Percentiles rank a stretch among this genome's conserved stretches.
phyloP scores from a whole-genome alignment of 2,329 filamentous ascomycete species.

The Cadophora gregata region DNA sequence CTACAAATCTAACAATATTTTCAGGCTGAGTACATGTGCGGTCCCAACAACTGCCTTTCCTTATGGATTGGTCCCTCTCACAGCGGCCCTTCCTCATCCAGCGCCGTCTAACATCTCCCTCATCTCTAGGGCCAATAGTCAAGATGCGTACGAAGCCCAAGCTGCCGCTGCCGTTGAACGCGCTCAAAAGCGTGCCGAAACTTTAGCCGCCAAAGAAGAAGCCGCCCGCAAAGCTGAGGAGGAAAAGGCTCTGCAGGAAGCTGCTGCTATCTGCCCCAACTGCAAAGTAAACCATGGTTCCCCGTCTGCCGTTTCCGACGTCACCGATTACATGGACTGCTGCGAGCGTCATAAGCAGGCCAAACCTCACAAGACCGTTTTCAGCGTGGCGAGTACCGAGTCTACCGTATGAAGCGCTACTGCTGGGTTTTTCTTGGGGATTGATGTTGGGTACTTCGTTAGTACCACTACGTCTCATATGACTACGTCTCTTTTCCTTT shows the following conservation, averaged over 20 bases:
- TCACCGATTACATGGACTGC: slow-evolving; percentile 16
- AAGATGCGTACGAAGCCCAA: slow-evolving; percentile 16
- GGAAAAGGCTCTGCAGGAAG: slow-evolving; percentile 9
- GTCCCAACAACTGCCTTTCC: slow-evolving; percentile 8
- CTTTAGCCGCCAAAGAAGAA: slow-evolving; percentile 9
- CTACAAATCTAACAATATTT: not conserved
- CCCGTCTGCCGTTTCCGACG: slow-evolving; percentile 15
- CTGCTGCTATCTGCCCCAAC: slow-evolving; percentile 13
- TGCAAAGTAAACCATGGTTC: slow-evolving; percentile 15
- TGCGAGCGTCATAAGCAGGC: slow-evolving; percentile 14
- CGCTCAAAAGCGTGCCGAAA: slow-evolving; percentile 3
- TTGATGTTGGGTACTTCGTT: not conserved
- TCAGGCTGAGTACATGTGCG: slow-evolving; percentile 20
- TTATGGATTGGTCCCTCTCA: not conserved
- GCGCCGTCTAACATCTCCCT: slow-evolving; percentile 12
- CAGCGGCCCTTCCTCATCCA: not conserved
- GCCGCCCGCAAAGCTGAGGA: slow-evolving; percentile 4
- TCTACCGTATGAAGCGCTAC: not conserved
- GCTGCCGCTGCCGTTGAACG: not conserved
- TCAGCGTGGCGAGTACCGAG: slow-evolving; percentile 12
- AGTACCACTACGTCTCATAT: not conserved
- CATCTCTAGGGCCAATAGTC: slow-evolving; percentile 14
- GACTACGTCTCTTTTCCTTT: not conserved
- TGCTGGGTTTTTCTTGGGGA: not conserved
- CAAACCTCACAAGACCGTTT: not conserved